Base-by-base conservation (phyloP, 441 rosid species). In the Biscutella laevigata region DNA sequence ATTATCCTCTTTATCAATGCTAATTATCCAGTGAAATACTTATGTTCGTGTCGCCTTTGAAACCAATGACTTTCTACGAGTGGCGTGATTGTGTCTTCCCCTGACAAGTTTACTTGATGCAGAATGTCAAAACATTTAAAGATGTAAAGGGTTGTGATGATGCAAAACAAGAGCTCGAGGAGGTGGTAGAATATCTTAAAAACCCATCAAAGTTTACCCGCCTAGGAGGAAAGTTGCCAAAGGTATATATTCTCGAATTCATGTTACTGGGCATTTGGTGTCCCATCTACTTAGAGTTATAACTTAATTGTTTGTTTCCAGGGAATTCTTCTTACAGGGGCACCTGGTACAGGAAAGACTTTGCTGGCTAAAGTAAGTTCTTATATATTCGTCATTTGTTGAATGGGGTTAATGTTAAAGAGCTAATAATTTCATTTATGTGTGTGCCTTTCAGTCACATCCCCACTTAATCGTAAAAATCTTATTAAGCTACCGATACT, bases 91-190 rank as follows among this genome's bases (percentile, higher is more conserved):
- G 35, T 45, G 9, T 22, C 24, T 14, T 39, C 47, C 41, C 25
- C 66, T 72, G 57, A 68, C 42, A 33, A 62, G 26, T 53, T 64
- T 28, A 11, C 48, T 64, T 66, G 34, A 44, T 59, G 79, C 82
- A 88, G 99, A 92, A 88, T 71, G 86, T 86, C 35, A 92, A 92
- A 78, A 92, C 99, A 29, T 92, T 92, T 62, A 92, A 92, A 85
- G 97, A 92, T 77, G 97, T 92, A 54, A 92, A 88, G 79, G 99
- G 99, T 53, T 92, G 99, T 71, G 97, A 92, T 78, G 99, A 92
- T 77, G 99, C 99, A 51, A 92, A 88, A 70, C 94, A 86, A 77
- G 96, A 92, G 78, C 95, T 92, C 49, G 95, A 86, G 78, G 99
- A 92, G 74, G 95, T 92, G 33, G 99, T 88, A 40, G 99, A 92